Evolutionary conservation across 2,329 filamentous ascomycete species (phyloP).

Genomic region (Phialophora chinensis): DNA sequence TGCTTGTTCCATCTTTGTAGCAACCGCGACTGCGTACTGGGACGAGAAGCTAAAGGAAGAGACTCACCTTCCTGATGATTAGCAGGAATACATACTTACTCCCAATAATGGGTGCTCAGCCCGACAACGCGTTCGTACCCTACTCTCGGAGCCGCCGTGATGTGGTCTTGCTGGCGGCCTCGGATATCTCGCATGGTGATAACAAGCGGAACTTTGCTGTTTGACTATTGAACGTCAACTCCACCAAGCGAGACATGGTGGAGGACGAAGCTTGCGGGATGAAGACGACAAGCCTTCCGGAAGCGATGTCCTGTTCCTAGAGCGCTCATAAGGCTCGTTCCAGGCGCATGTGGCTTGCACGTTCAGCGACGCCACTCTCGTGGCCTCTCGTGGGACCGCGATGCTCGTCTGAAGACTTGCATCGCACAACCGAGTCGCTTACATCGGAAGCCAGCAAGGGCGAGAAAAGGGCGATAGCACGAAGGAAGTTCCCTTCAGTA

Average conservation of each 20-base stretch:
- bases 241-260: background rate
- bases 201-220: background rate
- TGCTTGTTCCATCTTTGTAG: slow-evolving; percentile 20
- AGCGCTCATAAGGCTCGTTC: background rate
- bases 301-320: background rate
- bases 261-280: background rate
- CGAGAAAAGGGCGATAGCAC: background rate
- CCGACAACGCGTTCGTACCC: background rate
- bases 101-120: background rate
- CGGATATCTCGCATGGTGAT: background rate
- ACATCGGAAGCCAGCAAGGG: background rate
- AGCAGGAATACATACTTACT: background rate
- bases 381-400: too few relatives aligned
- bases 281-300: too few relatives aligned
- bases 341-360: background rate
- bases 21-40: background rate
- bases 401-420: background rate
- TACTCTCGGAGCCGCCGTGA: background rate
- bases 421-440: background rate
- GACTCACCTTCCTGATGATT: background rate
- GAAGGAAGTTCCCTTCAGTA: too few relatives aligned
- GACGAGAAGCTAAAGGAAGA: background rate
- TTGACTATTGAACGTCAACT: slow-evolving; percentile 7
- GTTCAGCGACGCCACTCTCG: background rate
- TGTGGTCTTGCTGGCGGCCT: background rate